Percentiles rank a stretch among this genome's conserved stretches.
Conservation (phyloP, 2,329 filamentous ascomycete genomes). For the Stachybotrys chartarum region DNA sequence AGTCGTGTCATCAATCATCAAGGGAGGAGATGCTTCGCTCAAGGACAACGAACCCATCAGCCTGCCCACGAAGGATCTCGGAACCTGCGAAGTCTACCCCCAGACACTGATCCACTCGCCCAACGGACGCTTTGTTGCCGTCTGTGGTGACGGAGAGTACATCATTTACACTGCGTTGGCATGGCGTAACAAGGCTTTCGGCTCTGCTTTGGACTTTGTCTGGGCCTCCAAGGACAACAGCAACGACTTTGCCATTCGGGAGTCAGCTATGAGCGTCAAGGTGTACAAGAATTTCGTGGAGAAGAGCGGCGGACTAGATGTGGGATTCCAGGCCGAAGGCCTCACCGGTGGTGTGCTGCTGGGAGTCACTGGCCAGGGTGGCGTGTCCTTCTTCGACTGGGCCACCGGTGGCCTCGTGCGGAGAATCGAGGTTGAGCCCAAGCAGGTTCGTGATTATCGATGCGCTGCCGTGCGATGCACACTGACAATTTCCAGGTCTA, state of each 20-base stretch:
- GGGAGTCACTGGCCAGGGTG: conserved; percentile 90
- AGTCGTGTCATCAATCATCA: conserved; percentile 91
- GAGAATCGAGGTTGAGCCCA: conserved; percentile 76
- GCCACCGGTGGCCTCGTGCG: conserved; percentile 80
- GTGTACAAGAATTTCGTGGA: conserved; percentile 98
- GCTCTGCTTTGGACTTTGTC: conserved; percentile 89
- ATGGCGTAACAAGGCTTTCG: conserved; percentile 96
- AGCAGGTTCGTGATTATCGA: conserved; percentile 24
- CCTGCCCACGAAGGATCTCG: conserved; percentile 87
- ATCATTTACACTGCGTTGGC: conserved; percentile 97
- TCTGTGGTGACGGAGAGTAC: conserved; percentile 94
- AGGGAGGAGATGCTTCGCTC: conserved; percentile 72
- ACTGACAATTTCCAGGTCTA: conserved; percentile 54
- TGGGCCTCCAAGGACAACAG: conserved; percentile 97
- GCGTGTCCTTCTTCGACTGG: conserved; percentile 97
- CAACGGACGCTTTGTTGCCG: conserved; percentile 76
- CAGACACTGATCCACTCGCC: conserved; percentile 93
- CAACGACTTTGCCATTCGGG: conserved; percentile 96
- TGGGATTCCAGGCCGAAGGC: conserved; percentile 91
- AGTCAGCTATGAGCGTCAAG: conserved; percentile 90
- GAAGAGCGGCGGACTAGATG: conserved; percentile 79
- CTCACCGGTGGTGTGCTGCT: conserved; percentile 83
- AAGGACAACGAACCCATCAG: conserved; percentile 87
- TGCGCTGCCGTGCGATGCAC: not conserved
- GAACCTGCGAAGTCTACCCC: conserved; percentile 93